phyloP scores from a whole-genome alignment of 177 flowering plant species.

The Vitis hybrid region DNA sequence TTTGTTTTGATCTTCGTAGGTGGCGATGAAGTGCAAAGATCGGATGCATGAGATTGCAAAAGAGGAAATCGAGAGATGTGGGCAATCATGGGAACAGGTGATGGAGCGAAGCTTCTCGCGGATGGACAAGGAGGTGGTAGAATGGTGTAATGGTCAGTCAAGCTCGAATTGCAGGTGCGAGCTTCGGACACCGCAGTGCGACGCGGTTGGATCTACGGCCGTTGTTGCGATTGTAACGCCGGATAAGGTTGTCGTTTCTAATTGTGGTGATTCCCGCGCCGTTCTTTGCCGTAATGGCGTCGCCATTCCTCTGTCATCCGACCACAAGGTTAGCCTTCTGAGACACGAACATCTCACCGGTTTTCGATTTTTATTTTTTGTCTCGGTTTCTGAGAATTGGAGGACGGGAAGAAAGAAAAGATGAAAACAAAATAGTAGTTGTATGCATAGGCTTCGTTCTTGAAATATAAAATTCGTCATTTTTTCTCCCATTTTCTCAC shows the following conservation, averaged over 20 bases:
- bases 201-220: slow-evolving; percentile 69
- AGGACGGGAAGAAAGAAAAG: no score
- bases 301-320: slow-evolving; percentile 51
- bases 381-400: no score
- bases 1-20: slow-evolving; percentile 23
- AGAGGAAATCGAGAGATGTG: slow-evolving; percentile 30
- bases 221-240: slow-evolving; percentile 53
- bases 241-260: slow-evolving; percentile 51
- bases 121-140: slow-evolving; percentile 47
- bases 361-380: no score
- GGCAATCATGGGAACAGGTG: slow-evolving; percentile 25
- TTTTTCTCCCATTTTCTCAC: no score
- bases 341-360: no score
- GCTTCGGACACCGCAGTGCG: slow-evolving; percentile 55
- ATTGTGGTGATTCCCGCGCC: slow-evolving; percentile 75
- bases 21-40: slow-evolving; percentile 41
- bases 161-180: slow-evolving; percentile 42
- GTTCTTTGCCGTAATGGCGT: slow-evolving; percentile 57
- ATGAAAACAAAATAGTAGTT: no score
- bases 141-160: neutral
- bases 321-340: slow-evolving; percentile 49
- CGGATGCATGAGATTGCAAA: slow-evolving; percentile 50
- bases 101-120: slow-evolving; percentile 38
- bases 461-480: no score
- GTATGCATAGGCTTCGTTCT: no score